Base-by-base conservation (phyloP, 2,329 filamentous ascomycete genomes). In the Alternaria ethzedia region DNA sequence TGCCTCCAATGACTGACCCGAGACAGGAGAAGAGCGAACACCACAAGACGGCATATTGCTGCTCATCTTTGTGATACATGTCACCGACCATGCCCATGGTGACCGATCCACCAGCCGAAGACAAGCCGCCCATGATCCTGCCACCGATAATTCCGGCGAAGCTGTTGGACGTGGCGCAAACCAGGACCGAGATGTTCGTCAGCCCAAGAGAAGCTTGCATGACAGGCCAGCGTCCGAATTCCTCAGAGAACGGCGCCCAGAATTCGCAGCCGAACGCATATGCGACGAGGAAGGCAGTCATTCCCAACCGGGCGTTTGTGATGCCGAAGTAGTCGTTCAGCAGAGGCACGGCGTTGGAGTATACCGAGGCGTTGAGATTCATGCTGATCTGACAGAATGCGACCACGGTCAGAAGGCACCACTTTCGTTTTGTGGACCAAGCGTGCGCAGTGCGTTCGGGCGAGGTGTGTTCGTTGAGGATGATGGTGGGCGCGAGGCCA, bases 241-340 rank as follows among this genome's bases (percentile, higher is more conserved):
- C 93, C 76, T 96, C 93, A 41, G 88, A 91, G 90, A 92, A 86
- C 69, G 26, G 92, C 0, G 93, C 92, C 92, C 92, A 96, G 0
- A 94, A 84, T 78, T 95, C 92, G 76, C 92, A 96, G 21, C 92
- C 92, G 74, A 96, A 93, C 30, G 91, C 92, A 76, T 96, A 96
- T 3, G 89, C 78, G 47, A 96, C 85, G 45, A 95, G 82, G 81
- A 94, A 96, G 67, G 93, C 88, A 83, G 91, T 89, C 69, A 91
- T 90, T 72, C 92, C 92, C 20, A 67, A 66, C 15, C 81, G 64
- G 77, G 83, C 67, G 78, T 82, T 57, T 70, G 75, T 89, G 41
- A 68, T 46, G 44, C 21, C 63, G 61, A 50, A 70, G 61, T 57
- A 81, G 69, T 72, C 91, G 0, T 87, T 81, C 28, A 87, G 82